These are phyloP conservation scores for Brassica balearica DNA, from an alignment of 441 rosid species.

Conservation along the genomic window DNA sequence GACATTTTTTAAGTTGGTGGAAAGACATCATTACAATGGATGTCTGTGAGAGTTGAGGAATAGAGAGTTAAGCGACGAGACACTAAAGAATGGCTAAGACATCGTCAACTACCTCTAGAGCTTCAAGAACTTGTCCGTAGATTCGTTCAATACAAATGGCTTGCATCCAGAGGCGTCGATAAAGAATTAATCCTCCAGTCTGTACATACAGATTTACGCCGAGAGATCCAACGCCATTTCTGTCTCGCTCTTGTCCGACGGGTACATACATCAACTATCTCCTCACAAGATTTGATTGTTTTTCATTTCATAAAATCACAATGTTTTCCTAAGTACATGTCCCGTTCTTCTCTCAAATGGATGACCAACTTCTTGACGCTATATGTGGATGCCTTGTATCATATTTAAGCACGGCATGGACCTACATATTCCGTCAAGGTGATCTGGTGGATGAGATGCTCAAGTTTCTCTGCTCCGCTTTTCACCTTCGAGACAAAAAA, in stretches of 20 bases:
- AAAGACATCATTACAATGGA: constrained; percentile 65
- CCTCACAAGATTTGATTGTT: not conserved
- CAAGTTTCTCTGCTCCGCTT: too few relatives aligned
- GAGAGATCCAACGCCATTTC: constrained; percentile 65
- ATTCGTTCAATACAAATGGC: constrained; percentile 73
- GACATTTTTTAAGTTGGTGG: constrained; percentile 26
- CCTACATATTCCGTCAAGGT: constrained; percentile 78
- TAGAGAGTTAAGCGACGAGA: constrained; percentile 71
- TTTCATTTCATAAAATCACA: constrained; percentile 6
- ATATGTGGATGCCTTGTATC: constrained; percentile 81
- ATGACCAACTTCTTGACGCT: constrained; percentile 85
- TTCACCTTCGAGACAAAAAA: too few relatives aligned
- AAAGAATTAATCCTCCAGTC: constrained; percentile 63
- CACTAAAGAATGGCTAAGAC: constrained; percentile 81
- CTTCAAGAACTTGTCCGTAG: constrained; percentile 62
- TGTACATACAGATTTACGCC: constrained; percentile 64
- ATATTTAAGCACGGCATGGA: constrained; percentile 65
- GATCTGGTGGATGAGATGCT: constrained; percentile 90
- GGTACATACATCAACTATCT: constrained; percentile 43
- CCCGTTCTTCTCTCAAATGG: constrained; percentile 88
- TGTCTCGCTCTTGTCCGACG: constrained; percentile 71
- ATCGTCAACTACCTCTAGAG: constrained; percentile 66
- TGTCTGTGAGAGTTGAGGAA: constrained; percentile 65
- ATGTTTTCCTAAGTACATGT: constrained; percentile 49
- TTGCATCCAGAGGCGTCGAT: constrained; percentile 70